Evolutionary conservation across 805 yeast genomes (phyloP), one percentile per base, ranked within the genome.

Genomic region (Teunomyces aglyptinius): DNA sequence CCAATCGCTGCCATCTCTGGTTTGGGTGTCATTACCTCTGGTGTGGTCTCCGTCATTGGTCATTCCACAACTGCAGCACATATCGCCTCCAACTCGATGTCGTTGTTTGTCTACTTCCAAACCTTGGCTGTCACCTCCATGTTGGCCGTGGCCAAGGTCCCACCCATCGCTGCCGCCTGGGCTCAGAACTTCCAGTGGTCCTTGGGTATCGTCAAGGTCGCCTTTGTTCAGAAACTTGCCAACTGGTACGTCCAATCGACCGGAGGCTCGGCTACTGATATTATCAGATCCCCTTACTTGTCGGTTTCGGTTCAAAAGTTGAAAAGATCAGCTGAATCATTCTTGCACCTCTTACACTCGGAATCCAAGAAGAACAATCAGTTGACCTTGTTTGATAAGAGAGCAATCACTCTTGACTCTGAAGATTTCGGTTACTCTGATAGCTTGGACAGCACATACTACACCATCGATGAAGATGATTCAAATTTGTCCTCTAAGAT

Each of bases 131-230:
- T 92, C 49, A 85, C 92, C 15, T 80, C 96, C 13, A 91, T 94
- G 97, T 85, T 90, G 90, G 97, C 95, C 47, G 97, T 92, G 26
- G 80, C 89, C 16, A 74, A 81, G 50, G 87, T 89, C 16, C 99
- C 99, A 1, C 99, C 99, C 2, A 91, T 94, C 55, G 98, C 97
- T 4, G 89, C 96, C 2, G 91, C 98, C 2, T 92, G 99, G 99
- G 83, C 95, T 27, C 96, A 92, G 68, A 94, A 92, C 71, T 94
- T 94, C 74, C 83, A 82, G 67, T 92, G 98, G 98, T 83, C 97
- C 1, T 80, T 92, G 80, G 99, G 99, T 40, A 84, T 92, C 53
- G 87, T 94, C 57, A 77, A 78, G 45, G 81, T 83, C 6, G 65
- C 68, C 11, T 88, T 90, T 59, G 85, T 92, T 81, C 97, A 91